Conservation (phyloP, 2,329 filamentous ascomycete species). For the Ophiostoma triangulosporum region DNA sequence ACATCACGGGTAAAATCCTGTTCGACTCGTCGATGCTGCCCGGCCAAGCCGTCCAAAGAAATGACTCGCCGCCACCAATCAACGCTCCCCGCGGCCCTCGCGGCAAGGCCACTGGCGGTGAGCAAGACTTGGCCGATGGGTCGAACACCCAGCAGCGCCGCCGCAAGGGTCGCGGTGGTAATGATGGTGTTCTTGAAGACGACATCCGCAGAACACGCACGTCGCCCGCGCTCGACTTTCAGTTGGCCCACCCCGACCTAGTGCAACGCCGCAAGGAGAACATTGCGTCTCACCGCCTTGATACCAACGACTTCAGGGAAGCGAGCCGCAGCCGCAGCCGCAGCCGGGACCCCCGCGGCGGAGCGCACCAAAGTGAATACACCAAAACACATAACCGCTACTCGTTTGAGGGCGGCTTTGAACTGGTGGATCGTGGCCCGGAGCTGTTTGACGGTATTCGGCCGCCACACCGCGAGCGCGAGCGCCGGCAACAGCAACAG, state of each 20-base stretch:
- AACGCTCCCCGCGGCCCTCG: neutral
- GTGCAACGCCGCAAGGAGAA: constrained; percentile 50
- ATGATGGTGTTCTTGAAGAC: constrained; percentile 1
- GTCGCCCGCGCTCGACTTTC: constrained; percentile 30
- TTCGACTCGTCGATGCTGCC: constrained; percentile 1
- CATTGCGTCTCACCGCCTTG: constrained; percentile 23
- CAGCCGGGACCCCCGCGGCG: neutral
- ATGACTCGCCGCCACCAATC: neutral
- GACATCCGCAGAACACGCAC: constrained; percentile 24
- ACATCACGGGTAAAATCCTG: constrained; percentile 1
- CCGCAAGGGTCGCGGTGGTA: neutral
- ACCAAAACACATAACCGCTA: constrained; percentile 52
- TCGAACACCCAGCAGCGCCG: neutral
- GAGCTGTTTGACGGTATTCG: constrained; percentile 55
- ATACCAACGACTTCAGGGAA: neutral
- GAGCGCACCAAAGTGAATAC: constrained; percentile 14
- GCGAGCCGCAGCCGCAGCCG: neutral
- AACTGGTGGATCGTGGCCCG: constrained; percentile 57
- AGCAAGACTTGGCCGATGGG: neutral
- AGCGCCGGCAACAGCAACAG: constrained; percentile 17
- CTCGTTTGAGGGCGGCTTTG: constrained; percentile 54
- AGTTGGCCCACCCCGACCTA: constrained; percentile 50
- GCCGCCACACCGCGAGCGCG: constrained; percentile 40
- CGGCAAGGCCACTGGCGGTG: neutral
- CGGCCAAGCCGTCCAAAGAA: neutral